Evolutionary conservation across 1,139 yeast species (phyloP).

Genomic region (Debaryomyces udenii): DNA sequence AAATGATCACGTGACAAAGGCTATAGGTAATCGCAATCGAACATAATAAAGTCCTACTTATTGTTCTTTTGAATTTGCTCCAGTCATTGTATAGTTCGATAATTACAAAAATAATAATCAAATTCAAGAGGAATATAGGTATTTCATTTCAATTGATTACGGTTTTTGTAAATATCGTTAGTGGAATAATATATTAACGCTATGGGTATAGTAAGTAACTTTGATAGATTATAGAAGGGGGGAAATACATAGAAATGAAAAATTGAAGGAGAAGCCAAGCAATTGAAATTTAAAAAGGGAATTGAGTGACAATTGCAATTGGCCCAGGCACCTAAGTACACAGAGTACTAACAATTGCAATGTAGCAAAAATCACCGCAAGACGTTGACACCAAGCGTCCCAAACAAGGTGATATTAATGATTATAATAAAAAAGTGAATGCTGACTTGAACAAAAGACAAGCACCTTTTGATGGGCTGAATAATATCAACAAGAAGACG

Average conservation of each 20-base stretch:
- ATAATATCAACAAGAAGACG: conserved; percentile 14
- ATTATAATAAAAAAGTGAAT: conserved; percentile 29
- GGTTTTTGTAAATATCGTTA: conserved; percentile 2
- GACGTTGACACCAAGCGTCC: conserved; percentile 14
- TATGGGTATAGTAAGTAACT: conserved; percentile 9
- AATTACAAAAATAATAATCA: conserved; percentile 4
- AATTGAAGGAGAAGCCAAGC: neutral
- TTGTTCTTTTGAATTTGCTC: conserved; percentile 9
- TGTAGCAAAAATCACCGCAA: conserved; percentile 12
- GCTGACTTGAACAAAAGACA: conserved; percentile 10
- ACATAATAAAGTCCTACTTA: conserved; percentile 3
- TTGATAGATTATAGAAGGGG: neutral
- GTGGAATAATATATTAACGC: conserved; percentile 6
- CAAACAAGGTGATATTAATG: conserved; percentile 35
- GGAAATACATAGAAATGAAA: too few relatives aligned
- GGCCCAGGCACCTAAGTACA: too few relatives aligned
- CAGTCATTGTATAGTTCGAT: conserved; percentile 1
- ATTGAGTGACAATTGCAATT: too few relatives aligned
- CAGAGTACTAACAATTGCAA: conserved; percentile 4
- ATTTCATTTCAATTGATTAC: conserved; percentile 7
- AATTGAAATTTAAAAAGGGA: neutral
- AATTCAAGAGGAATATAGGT: neutral
- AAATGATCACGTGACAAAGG: conserved; percentile 8
- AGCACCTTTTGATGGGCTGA: conserved; percentile 32
- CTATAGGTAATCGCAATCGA: conserved; percentile 8